Percentiles rank a stretch among this genome's conserved stretches.
These are phyloP conservation scores for Hyphopichia fennica DNA, from an alignment of 1,139 yeast genomes.

Conservation along the genomic window DNA sequence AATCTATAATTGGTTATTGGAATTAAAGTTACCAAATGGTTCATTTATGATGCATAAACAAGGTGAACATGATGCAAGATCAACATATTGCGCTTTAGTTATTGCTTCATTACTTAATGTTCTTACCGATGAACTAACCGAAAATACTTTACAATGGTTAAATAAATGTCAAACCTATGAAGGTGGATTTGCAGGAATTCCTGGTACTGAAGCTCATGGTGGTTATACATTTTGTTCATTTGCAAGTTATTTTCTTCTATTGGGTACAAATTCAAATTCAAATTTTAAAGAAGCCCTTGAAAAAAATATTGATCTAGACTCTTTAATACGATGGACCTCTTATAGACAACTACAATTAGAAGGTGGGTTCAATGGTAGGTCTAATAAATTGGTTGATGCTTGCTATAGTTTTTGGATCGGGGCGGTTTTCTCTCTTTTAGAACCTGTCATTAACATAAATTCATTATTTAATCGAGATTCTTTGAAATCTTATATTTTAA, in stretches of 20 bases:
- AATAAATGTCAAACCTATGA: slow-evolving; percentile 81
- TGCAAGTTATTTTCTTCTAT: slow-evolving; percentile 60
- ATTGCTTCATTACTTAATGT: slow-evolving; percentile 68
- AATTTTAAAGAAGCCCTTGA: slow-evolving; percentile 15
- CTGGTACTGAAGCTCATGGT: slow-evolving; percentile 91
- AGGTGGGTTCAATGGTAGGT: slow-evolving; percentile 87
- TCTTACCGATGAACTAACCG: slow-evolving; percentile 58
- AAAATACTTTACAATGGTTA: slow-evolving; percentile 62
- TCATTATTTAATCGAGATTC: slow-evolving; percentile 53
- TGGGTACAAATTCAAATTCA: slow-evolving; percentile 22
- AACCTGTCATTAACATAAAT: slow-evolving; percentile 36
- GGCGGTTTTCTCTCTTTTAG: slow-evolving; percentile 66
- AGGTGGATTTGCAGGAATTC: slow-evolving; percentile 90
- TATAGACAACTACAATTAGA: slow-evolving; percentile 69
- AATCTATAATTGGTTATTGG: slow-evolving; percentile 65
- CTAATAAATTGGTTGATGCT: slow-evolving; percentile 93
- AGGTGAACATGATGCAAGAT: slow-evolving; percentile 87
- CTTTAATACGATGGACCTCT: slow-evolving; percentile 62
- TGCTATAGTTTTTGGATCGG: slow-evolving; percentile 98
- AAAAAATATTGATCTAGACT: slow-evolving; percentile 35
- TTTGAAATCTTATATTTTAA: slow-evolving; percentile 63
- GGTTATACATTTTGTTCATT: slow-evolving; percentile 93
- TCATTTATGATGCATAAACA: slow-evolving; percentile 70
- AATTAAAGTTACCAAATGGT: slow-evolving; percentile 68
- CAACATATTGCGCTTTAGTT: slow-evolving; percentile 84